These are phyloP conservation scores for Pseudogymnoascus destructans DNA, from an alignment of 2,329 filamentous ascomycete species.

Conservation along the genomic window DNA sequence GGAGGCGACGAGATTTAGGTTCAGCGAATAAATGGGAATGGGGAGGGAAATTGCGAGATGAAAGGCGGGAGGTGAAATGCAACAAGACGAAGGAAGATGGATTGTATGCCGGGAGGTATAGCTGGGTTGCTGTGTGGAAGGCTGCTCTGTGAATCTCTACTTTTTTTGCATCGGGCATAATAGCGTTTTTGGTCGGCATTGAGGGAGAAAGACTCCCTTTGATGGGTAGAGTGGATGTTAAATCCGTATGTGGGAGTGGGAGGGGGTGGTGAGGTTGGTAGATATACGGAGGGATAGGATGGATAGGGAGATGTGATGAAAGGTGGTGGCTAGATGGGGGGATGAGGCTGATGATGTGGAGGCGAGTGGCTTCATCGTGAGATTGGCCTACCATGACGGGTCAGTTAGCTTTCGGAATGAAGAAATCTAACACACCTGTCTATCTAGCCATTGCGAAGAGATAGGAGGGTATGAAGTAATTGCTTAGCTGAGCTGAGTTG, in stretches of 20 bases:
- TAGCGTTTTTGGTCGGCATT: slow-evolving; percentile 4
- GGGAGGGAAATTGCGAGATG: background rate
- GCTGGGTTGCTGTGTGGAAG: background rate
- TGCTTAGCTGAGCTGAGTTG: background rate
- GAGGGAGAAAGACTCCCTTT: background rate
- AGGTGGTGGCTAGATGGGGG: background rate
- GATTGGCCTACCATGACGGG: background rate
- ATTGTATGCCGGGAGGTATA: background rate
- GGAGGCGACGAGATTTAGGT: slow-evolving; percentile 79
- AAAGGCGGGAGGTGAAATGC: background rate
- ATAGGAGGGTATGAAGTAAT: background rate
- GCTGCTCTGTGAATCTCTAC: slow-evolving; percentile 4
- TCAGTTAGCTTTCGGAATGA: background rate
- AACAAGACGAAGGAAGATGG: background rate
- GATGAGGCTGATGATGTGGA: background rate
- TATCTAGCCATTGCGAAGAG: background rate
- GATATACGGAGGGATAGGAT: background rate
- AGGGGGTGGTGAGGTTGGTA: background rate
- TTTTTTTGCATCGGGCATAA: slow-evolving; percentile 3
- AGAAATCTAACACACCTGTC: background rate
- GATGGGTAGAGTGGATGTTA: slow-evolving; percentile 3
- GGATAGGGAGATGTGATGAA: background rate
- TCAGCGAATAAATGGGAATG: slow-evolving; percentile 30
- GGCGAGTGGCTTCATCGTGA: background rate
- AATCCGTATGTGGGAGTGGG: background rate